Evolutionary conservation across 495 filamentous ascomycete species (phyloP).

Genomic region (Parathielavia hyrcaniae): DNA sequence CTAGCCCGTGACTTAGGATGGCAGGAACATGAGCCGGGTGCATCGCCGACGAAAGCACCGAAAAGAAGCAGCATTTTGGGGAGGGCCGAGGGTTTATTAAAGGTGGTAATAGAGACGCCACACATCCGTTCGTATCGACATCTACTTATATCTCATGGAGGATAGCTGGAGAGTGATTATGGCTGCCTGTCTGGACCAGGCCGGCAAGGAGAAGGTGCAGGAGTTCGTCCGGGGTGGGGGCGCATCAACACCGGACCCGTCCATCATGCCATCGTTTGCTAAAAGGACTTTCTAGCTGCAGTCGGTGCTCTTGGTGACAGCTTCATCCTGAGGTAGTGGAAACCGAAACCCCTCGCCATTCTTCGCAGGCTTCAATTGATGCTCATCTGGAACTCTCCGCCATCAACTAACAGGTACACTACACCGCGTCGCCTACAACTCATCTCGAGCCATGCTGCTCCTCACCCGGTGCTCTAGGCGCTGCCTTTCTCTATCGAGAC

Average conservation of each 20-base stretch:
- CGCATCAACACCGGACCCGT: slow-evolving; percentile 50
- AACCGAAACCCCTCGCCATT: not conserved
- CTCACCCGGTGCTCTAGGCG: not conserved
- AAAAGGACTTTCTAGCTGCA: too few species aligned
- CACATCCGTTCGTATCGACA: slow-evolving; percentile 68
- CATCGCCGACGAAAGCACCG: slow-evolving; percentile 38
- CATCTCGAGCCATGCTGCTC: not conserved
- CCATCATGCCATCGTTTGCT: slow-evolving; percentile 24
- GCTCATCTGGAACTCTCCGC: not conserved
- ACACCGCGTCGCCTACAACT: not conserved
- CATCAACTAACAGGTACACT: too few species aligned
- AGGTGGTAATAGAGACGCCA: slow-evolving; percentile 57
- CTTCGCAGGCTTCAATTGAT: not conserved
- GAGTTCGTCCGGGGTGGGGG: slow-evolving; percentile 42
- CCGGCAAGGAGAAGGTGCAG: slow-evolving; percentile 21
- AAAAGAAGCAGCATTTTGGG: slow-evolving; percentile 60
- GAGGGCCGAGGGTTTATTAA: slow-evolving; percentile 52
- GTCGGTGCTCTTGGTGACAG: not conserved
- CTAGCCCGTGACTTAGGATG: slow-evolving; percentile 56
- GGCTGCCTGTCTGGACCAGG: slow-evolving; percentile 53
- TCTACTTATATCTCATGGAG: slow-evolving; percentile 67
- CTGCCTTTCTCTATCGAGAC: not conserved
- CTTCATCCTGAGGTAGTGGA: not conserved
- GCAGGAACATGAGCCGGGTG: slow-evolving; percentile 63
- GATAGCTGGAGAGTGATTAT: slow-evolving; percentile 64